phyloP scores from a whole-genome alignment of 371 early-diverging fungal genomes.

The Mortierella sp. region DNA sequence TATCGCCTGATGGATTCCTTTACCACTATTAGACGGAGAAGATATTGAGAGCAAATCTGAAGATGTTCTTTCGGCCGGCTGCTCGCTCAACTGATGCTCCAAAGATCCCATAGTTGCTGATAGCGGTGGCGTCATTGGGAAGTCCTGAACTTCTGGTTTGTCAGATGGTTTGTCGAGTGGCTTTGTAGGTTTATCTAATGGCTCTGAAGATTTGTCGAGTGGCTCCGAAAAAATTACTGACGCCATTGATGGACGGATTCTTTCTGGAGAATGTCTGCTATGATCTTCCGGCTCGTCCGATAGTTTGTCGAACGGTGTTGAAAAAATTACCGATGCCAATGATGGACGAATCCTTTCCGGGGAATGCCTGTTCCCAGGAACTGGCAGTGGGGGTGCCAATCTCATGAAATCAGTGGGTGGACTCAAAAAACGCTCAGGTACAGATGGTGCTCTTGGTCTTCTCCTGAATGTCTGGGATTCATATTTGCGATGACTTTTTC shows the following conservation, averaged over 20 bases:
- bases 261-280: not conserved
- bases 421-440: not conserved
- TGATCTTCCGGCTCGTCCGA: not conserved
- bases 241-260: not conserved
- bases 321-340: not conserved
- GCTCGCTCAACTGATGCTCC: slow-evolving; percentile 5
- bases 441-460: not conserved
- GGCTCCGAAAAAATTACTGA: slow-evolving; percentile 7
- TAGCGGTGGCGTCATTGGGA: slow-evolving; percentile 32
- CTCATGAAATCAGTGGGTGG: not conserved
- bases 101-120: slow-evolving; percentile 23
- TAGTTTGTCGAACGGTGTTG: not conserved
- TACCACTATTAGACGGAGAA: not conserved
- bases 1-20: not conserved
- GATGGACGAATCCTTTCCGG: slow-evolving; percentile 8
- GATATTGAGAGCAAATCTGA: not conserved
- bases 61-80: not conserved
- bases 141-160: not conserved
- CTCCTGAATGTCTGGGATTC: not conserved
- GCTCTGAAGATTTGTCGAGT: not conserved
- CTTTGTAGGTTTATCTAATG: not conserved
- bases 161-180: not conserved
- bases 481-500: not conserved
- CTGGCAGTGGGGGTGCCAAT: not conserved
- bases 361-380: not conserved